Evolutionary conservation across 768 basidiomycete species (phyloP).

Genomic region (Boletus rubropictus): DNA sequence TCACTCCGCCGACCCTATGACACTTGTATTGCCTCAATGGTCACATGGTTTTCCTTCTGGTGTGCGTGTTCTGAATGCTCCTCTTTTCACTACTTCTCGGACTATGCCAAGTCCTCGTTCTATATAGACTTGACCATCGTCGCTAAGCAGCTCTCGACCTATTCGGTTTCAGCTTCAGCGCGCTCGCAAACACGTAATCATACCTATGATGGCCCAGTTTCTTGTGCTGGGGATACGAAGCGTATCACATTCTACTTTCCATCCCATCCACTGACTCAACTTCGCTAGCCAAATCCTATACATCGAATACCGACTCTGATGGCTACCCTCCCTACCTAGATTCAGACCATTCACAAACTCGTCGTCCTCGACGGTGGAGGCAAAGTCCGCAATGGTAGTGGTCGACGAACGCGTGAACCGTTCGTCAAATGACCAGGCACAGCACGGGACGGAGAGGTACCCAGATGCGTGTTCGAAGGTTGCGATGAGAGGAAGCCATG

Average conservation of each 20-base stretch:
- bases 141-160: conserved; percentile 27
- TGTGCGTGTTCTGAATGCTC: conserved; percentile 63
- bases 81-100: conserved; percentile 50
- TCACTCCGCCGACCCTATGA: conserved; percentile 7
- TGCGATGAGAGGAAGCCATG: conserved; percentile 85
- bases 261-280: conserved; percentile 69
- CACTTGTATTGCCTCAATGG: conserved; percentile 12
- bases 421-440: conserved; percentile 74
- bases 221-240: conserved; percentile 90
- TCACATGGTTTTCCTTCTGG: conserved; percentile 60
- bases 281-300: conserved; percentile 86
- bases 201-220: conserved; percentile 89
- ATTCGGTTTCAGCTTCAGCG: background rate
- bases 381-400: conserved; percentile 21
- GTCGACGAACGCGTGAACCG: conserved; percentile 50
- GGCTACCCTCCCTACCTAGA: conserved; percentile 56
- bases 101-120: conserved; percentile 51
- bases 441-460: conserved; percentile 85
- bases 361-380: conserved; percentile 15
- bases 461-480: conserved; percentile 55
- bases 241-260: conserved; percentile 80
- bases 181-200: conserved; percentile 19
- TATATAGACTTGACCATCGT: conserved; percentile 7
- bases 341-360: conserved; percentile 43
- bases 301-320: conserved; percentile 65